Evolutionary conservation across 345 rosid species (phyloP).

Genomic region (Raphanus raphanistrum): DNA sequence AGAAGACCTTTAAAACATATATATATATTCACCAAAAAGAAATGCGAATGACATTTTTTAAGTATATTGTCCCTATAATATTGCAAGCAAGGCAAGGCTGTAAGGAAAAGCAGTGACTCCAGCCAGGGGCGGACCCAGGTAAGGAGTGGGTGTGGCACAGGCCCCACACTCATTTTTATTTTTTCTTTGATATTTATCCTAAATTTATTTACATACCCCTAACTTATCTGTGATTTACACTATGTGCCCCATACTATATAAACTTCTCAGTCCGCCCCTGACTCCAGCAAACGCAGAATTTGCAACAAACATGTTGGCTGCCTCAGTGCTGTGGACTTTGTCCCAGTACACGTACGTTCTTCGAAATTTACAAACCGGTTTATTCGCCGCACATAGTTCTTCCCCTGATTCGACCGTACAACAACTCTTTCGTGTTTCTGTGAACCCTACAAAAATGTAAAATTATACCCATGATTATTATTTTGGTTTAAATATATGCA

Average conservation of each 20-base stretch:
- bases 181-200: too few relatives aligned
- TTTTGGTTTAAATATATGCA: background rate
- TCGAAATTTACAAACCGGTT: conserved; percentile 25
- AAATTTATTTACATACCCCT: too few relatives aligned
- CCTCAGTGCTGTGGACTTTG: conserved; percentile 40
- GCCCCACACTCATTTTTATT: too few relatives aligned
- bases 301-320: conserved; percentile 5
- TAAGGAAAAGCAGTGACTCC: conserved; percentile 27
- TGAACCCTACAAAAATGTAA: conserved; percentile 23
- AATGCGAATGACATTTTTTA: background rate
- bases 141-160: too few relatives aligned
- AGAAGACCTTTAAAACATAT: too few relatives aligned
- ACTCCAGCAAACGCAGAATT: conserved; percentile 23
- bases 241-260: too few relatives aligned
- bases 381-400: conserved; percentile 29
- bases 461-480: background rate
- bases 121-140: too few relatives aligned
- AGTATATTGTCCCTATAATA: background rate
- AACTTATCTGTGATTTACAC: too few relatives aligned
- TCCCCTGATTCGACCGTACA: conserved; percentile 30
- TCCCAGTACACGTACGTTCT: conserved; percentile 37
- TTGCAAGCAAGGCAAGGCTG: conserved; percentile 15
- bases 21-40: background rate
- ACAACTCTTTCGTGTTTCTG: conserved; percentile 14
- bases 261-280: too few relatives aligned